Percentiles rank a stretch among this genome's conserved stretches.
phyloP scores from a whole-genome alignment of 768 basidiomycete genomes.

The Lentinula boryana region DNA sequence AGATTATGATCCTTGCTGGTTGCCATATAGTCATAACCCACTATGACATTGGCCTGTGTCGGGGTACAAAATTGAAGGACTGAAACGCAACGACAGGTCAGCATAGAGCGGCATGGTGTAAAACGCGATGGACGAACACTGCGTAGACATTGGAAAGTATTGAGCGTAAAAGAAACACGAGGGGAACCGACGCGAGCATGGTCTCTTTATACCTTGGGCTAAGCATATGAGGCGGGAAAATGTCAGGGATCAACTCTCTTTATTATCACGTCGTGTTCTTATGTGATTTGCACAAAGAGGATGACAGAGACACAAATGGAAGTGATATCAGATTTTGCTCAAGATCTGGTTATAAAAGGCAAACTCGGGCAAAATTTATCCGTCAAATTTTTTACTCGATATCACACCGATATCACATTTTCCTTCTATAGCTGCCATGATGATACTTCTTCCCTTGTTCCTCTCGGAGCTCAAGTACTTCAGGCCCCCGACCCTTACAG shows the following conservation, averaged over 20 bases:
- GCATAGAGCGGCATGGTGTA: not conserved
- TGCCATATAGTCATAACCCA: not conserved
- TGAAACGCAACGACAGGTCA: not conserved
- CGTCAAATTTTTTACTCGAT: not conserved
- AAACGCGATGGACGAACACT: not conserved
- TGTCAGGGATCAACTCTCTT: not conserved
- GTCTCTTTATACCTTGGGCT: not conserved
- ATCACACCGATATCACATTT: slow-evolving; percentile 1
- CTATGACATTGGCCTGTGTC: not conserved
- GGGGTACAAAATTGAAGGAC: not conserved
- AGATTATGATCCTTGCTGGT: slow-evolving; percentile 1
- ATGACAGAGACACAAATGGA: not conserved
- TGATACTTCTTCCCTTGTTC: not conserved
- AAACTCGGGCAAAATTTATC: not conserved
- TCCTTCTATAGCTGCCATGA: not conserved
- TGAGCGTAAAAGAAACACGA: not conserved
- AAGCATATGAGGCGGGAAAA: not conserved
- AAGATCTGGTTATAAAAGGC: not conserved
- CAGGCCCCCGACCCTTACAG: too few species aligned
- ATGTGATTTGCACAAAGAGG: not conserved
- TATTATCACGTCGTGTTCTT: not conserved
- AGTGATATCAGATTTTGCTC: not conserved
- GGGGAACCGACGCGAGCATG: not conserved
- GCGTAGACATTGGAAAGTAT: not conserved
- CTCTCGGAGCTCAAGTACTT: not conserved